These are phyloP conservation scores for Calonectria crousiana DNA, from an alignment of 2,329 filamentous ascomycete species.

Conservation along the genomic window DNA sequence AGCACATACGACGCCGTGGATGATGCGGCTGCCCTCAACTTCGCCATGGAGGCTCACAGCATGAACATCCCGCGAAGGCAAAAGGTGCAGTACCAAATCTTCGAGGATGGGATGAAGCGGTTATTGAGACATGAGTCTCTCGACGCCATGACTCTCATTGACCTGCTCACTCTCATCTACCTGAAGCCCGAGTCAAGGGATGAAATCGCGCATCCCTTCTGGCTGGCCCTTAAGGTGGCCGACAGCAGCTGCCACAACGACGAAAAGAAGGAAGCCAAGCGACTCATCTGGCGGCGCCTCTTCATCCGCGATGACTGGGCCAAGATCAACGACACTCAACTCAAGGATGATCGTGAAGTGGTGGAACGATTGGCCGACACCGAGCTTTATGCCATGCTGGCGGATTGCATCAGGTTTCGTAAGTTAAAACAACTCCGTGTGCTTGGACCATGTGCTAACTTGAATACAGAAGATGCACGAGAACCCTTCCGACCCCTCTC, in stretches of 20 bases:
- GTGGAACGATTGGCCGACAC: constrained; percentile 73
- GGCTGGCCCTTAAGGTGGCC: constrained; percentile 75
- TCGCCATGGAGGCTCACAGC: constrained; percentile 78
- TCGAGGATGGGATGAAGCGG: constrained; percentile 77
- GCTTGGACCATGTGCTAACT: constrained; percentile 44
- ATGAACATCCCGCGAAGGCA: constrained; percentile 67
- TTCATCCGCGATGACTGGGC: constrained; percentile 89
- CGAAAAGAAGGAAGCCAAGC: constrained; percentile 69
- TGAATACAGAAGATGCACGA: constrained; percentile 54
- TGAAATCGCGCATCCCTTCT: constrained; percentile 77
- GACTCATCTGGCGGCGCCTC: constrained; percentile 87
- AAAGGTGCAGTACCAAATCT: constrained; percentile 75
- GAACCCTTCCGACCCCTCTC: constrained; percentile 59
- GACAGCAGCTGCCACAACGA: constrained; percentile 67
- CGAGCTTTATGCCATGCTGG: constrained; percentile 75
- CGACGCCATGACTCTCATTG: constrained; percentile 74
- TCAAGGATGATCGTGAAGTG: constrained; percentile 78
- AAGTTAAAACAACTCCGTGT: constrained; percentile 49
- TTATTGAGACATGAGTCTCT: constrained; percentile 81
- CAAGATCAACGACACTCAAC: constrained; percentile 80
- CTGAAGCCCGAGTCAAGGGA: constrained; percentile 61
- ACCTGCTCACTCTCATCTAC: constrained; percentile 81
- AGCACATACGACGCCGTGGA: constrained; percentile 81
- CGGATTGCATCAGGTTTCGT: constrained; percentile 74
- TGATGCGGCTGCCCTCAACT: constrained; percentile 79